Percentiles rank a stretch among this genome's conserved stretches.
Evolutionary conservation across 331 rosid species (phyloP).

Genomic region (Ulmus americana): DNA sequence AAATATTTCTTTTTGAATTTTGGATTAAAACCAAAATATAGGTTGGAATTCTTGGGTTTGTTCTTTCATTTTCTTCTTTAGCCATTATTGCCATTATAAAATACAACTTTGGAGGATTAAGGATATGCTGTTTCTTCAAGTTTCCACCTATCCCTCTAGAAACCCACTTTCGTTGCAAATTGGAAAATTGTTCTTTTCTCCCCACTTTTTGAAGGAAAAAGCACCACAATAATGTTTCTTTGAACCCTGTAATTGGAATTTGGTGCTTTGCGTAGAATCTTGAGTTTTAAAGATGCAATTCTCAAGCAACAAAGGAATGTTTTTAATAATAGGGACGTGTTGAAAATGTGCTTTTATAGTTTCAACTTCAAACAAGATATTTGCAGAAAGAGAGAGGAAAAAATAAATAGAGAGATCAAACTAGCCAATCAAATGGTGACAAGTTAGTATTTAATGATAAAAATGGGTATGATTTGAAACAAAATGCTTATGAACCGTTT

Average conservation of each 20-base stretch:
- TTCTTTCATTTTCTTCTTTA: conserved; percentile 12
- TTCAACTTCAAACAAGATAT: neutral
- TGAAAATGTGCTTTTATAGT: neutral
- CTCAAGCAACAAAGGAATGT: conserved; percentile 6
- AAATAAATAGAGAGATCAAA: neutral
- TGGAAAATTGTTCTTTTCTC: neutral
- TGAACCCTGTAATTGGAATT: conserved; percentile 9
- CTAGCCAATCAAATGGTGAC: conserved; percentile 4
- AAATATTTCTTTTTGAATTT: too few relatives aligned
- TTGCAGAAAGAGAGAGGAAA: neutral
- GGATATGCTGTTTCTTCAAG: conserved; percentile 1
- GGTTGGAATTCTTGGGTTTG: too few relatives aligned
- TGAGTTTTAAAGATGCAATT: neutral
- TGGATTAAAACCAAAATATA: too few relatives aligned
- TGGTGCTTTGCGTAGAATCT: conserved; percentile 12
- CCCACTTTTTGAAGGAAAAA: neutral
- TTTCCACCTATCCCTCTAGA: neutral
- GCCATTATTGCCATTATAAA: conserved; percentile 14
- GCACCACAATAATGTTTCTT: conserved; percentile 8
- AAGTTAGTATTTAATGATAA: neutral
- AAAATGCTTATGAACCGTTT: too few relatives aligned
- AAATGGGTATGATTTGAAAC: too few relatives aligned
- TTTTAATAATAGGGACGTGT: neutral
- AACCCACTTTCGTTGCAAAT: conserved; percentile 8
- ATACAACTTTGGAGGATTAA: conserved; percentile 18